Evolutionary conservation across 306 rosid species (phyloP).

Genomic region (Rubus parviflorus): DNA sequence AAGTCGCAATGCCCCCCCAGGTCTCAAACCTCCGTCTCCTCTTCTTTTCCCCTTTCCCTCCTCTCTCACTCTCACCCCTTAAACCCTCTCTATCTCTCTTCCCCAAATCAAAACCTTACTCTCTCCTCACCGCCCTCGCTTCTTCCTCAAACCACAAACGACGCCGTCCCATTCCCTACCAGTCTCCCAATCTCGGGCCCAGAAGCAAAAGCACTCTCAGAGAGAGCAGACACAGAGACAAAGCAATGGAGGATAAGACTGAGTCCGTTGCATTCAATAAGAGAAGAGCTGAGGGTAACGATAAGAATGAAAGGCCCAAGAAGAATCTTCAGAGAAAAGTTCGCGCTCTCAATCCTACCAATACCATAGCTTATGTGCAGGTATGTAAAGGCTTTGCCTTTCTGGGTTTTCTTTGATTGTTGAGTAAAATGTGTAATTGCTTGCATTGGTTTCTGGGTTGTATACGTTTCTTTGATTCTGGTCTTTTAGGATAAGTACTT

Average conservation of each 20-base stretch:
- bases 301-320: slow-evolving; percentile 41
- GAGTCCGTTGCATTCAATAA: slow-evolving; percentile 54
- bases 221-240: slow-evolving; percentile 3
- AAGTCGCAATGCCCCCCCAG: slow-evolving; percentile 21
- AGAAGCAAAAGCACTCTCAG: slow-evolving; percentile 32
- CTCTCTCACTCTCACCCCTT: slow-evolving; percentile 23
- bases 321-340: slow-evolving; percentile 56
- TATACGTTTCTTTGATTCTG: not conserved
- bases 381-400: slow-evolving; percentile 23
- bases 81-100: slow-evolving; percentile 21
- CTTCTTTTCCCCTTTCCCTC: slow-evolving; percentile 14
- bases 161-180: slow-evolving; percentile 36
- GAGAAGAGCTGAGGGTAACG: slow-evolving; percentile 77
- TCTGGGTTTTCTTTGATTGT: not conserved
- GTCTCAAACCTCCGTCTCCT: slow-evolving; percentile 50
- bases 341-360: slow-evolving; percentile 67
- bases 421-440: not conserved
- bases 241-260: slow-evolving; percentile 42
- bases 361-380: slow-evolving; percentile 75
- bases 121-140: slow-evolving; percentile 44
- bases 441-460: not conserved
- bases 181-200: slow-evolving; percentile 24
- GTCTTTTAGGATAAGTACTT: not conserved
- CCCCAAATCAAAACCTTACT: slow-evolving; percentile 24
- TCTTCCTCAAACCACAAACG: slow-evolving; percentile 40